Conservation (phyloP, 2,329 filamentous ascomycete genomes). For the Penicillium sp. region DNA sequence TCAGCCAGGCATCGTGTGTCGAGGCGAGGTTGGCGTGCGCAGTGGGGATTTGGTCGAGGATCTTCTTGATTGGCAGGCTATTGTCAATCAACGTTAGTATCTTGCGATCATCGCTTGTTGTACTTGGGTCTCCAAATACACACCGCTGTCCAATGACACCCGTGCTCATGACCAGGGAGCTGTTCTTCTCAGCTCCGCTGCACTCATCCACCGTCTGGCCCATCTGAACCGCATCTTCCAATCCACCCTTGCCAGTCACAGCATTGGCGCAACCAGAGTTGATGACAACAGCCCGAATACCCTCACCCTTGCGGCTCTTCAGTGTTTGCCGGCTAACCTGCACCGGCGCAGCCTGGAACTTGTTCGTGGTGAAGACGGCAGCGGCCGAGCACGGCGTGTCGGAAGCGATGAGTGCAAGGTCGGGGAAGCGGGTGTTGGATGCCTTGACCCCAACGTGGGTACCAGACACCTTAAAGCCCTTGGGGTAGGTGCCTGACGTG, state of each 20-base stretch:
- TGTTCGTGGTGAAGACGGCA: constrained; percentile 96
- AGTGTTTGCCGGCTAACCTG: constrained; percentile 78
- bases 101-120: not conserved
- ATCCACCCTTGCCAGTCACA: constrained; percentile 85
- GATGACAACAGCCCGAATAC: constrained; percentile 77
- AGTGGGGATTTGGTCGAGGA: constrained; percentile 76
- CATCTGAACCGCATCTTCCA: constrained; percentile 88
- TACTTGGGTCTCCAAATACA: constrained; percentile 18
- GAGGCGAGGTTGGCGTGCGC: constrained; percentile 71
- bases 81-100: constrained; percentile 5
- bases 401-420: constrained; percentile 85
- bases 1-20: constrained; percentile 83
- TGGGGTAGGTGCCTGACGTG: constrained; percentile 79
- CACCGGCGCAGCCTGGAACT: constrained; percentile 95
- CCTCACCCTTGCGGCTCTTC: constrained; percentile 64
- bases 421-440: constrained; percentile 85
- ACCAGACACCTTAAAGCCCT: constrained; percentile 84
- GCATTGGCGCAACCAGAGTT: constrained; percentile 98
- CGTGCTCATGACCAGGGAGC: constrained; percentile 96
- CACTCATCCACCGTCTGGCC: constrained; percentile 72
- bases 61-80: constrained; percentile 87
- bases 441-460: constrained; percentile 93
- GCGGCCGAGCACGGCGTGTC: constrained; percentile 83
- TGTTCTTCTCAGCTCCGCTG: constrained; percentile 55
- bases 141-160: constrained; percentile 94